Evolutionary conservation across 306 rosid genomes (phyloP).

Genomic region (Begonia peltatifolia): DNA sequence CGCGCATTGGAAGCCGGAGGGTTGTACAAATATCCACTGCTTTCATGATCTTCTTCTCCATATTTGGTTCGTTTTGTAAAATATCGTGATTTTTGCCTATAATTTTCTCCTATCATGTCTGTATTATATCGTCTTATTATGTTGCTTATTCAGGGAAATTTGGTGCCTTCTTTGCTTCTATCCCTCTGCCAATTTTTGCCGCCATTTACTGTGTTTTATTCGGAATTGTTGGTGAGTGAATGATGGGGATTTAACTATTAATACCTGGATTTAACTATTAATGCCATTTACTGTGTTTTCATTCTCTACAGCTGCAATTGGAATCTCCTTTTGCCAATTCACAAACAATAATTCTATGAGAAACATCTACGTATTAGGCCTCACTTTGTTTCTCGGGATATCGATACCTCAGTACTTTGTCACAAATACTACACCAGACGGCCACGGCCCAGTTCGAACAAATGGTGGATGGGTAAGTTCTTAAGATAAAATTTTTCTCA

Average conservation of each 20-base stretch:
- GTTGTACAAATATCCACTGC: conserved; percentile 83
- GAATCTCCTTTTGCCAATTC: conserved; percentile 57
- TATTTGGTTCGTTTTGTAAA: conserved; percentile 49
- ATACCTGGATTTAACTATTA: not conserved
- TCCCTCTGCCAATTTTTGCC: conserved; percentile 77
- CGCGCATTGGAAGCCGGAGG: conserved; percentile 89
- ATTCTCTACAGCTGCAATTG: conserved; percentile 58
- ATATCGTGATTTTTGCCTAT: too few species aligned
- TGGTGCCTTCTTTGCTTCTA: conserved; percentile 90
- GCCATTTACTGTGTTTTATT: conserved; percentile 80
- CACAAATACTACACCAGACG: conserved; percentile 38
- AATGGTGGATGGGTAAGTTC: conserved; percentile 77
- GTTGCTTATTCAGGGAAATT: conserved; percentile 62
- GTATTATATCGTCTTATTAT: not conserved
- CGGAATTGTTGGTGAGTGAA: conserved; percentile 69
- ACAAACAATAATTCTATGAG: conserved; percentile 67
- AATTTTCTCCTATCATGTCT: not conserved
- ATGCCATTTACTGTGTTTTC: not conserved
- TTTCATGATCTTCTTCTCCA: conserved; percentile 89
- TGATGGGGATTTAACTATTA: not conserved
- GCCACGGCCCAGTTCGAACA: conserved; percentile 78
- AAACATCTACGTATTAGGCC: conserved; percentile 67
- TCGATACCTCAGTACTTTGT: conserved; percentile 85
- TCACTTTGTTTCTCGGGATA: conserved; percentile 70
- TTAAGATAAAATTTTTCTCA: not conserved